phyloP scores from a whole-genome alignment of 768 basidiomycete genomes.

The Boletus insuetus region DNA sequence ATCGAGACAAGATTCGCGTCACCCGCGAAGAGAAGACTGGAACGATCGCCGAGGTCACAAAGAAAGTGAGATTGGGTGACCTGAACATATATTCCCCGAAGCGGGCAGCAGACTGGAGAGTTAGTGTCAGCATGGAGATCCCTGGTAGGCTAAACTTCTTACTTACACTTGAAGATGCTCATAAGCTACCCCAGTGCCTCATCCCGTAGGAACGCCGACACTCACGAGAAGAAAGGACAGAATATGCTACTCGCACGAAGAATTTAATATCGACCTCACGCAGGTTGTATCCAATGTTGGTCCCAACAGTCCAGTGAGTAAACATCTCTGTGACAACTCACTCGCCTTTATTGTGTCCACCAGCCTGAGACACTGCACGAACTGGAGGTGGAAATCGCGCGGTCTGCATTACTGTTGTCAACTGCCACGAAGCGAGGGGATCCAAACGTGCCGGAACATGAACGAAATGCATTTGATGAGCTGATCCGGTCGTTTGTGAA shows the following conservation, averaged over 20 bases:
- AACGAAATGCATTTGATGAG: constrained; percentile 81
- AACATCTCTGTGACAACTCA: not conserved
- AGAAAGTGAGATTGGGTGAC: constrained; percentile 82
- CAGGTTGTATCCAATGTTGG: constrained; percentile 69
- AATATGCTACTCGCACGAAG: constrained; percentile 90
- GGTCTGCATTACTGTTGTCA: constrained; percentile 66
- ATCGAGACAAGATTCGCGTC: constrained; percentile 69
- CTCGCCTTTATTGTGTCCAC: constrained; percentile 1
- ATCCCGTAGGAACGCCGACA: constrained; percentile 61
- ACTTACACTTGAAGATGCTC: not conserved
- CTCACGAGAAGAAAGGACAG: constrained; percentile 81
- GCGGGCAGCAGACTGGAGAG: constrained; percentile 82
- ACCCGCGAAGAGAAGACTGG: constrained; percentile 77
- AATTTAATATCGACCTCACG: constrained; percentile 91
- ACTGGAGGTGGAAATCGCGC: constrained; percentile 83
- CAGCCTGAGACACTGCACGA: constrained; percentile 74
- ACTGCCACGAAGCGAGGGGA: constrained; percentile 70
- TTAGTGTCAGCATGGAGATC: constrained; percentile 90
- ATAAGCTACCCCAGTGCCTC: constrained; percentile 46
- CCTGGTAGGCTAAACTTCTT: constrained; percentile 54
- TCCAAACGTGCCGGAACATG: constrained; percentile 54
- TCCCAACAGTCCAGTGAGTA: constrained; percentile 49
- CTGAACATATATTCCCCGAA: constrained; percentile 87
- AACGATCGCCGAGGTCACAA: constrained; percentile 60
- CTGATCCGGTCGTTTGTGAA: constrained; percentile 91